Evolutionary conservation across 768 basidiomycete species (phyloP).

Genomic region (Dacryopinax primogenitus): DNA sequence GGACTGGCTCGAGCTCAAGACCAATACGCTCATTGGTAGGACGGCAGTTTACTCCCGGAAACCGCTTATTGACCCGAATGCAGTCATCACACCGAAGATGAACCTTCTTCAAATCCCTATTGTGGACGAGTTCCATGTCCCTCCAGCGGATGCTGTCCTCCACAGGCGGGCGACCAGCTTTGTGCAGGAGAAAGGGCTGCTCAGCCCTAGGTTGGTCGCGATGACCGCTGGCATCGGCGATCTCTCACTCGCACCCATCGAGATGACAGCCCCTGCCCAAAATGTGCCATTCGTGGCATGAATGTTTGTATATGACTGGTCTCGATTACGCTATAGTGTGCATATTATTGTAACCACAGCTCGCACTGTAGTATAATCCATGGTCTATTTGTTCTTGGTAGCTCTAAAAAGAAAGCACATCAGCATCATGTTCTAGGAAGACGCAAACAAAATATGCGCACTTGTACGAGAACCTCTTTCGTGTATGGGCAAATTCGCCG

Average conservation of each 20-base stretch:
- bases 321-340: not conserved
- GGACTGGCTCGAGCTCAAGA: conserved; percentile 99
- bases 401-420: not conserved
- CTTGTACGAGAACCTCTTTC: conserved; percentile 20
- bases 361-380: conserved; percentile 3
- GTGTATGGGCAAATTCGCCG: conserved; percentile 85
- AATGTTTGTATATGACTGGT: not conserved
- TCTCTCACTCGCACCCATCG: not conserved
- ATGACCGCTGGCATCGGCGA: conserved; percentile 3
- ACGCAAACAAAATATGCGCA: not conserved
- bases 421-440: not conserved
- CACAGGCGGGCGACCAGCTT: conserved; percentile 62
- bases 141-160: conserved; percentile 65
- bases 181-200: conserved; percentile 75
- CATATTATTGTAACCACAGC: not conserved
- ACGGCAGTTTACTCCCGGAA: not conserved
- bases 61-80: not conserved
- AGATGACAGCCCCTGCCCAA: not conserved
- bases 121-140: conserved; percentile 83
- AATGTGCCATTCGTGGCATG: not conserved
- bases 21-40: conserved; percentile 70
- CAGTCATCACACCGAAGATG: conserved; percentile 23
- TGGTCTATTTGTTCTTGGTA: not conserved
- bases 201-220: conserved; percentile 34
- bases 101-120: conserved; percentile 92